phyloP scores from a whole-genome alignment of 2,329 filamentous ascomycete genomes.

The Fusarium anthophilum region DNA sequence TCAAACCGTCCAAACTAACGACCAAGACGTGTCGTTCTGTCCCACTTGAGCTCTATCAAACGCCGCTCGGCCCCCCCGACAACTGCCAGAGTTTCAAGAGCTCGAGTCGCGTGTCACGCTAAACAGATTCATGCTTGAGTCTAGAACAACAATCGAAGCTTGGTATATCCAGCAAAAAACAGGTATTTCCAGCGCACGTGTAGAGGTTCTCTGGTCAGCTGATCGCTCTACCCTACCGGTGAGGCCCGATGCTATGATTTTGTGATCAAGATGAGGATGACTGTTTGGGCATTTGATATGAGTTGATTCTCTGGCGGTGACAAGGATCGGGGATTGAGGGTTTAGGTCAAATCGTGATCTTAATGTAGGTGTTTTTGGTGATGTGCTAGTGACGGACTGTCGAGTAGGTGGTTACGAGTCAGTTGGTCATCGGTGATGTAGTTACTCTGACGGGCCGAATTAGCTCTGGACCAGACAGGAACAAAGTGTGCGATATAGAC shows the following conservation, averaged over 20 bases:
- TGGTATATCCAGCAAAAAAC: background rate
- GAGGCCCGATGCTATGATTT: background rate
- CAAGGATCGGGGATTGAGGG: background rate
- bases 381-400: background rate
- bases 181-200: constrained; percentile 10
- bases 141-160: background rate
- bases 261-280: background rate
- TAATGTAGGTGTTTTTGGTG: background rate
- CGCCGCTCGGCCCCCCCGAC: constrained; percentile 16
- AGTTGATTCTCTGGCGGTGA: constrained; percentile 1
- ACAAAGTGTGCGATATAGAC: background rate
- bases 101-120: constrained; percentile 24
- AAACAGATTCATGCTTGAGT: constrained; percentile 1
- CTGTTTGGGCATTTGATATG: background rate
- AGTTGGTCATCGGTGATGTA: background rate
- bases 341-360: background rate
- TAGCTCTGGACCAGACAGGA: background rate
- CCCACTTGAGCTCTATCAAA: constrained; percentile 9
- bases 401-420: background rate
- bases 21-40: background rate
- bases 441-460: background rate
- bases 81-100: constrained; percentile 9
- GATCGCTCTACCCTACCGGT: constrained; percentile 2
- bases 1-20: background rate
- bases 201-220: background rate